phyloP scores from a whole-genome alignment of 2,329 filamentous ascomycete genomes.

The Colletotrichum plurivorum region DNA sequence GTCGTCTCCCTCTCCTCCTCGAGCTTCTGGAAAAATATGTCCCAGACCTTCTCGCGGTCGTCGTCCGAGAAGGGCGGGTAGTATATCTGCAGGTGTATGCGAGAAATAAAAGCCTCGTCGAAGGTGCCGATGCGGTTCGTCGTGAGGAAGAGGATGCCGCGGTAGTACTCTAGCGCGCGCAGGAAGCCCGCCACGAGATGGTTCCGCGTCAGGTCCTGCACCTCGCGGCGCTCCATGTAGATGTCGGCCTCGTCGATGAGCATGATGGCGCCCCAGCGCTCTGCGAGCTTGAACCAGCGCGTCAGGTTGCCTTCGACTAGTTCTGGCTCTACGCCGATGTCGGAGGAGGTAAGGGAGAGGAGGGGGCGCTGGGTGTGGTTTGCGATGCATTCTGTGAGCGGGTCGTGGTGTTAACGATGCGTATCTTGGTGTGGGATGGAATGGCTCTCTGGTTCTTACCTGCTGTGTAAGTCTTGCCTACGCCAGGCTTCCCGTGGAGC shows the following conservation, averaged over 20 bases:
- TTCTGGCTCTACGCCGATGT: constrained; percentile 38
- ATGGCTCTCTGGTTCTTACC: not conserved
- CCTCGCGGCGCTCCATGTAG: constrained; percentile 37
- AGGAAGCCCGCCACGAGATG: constrained; percentile 3
- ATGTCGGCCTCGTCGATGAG: constrained; percentile 48
- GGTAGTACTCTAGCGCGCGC: constrained; percentile 46
- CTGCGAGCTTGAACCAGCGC: constrained; percentile 40
- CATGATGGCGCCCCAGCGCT: constrained; percentile 46
- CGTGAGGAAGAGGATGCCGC: constrained; percentile 50
- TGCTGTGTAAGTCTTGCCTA: constrained; percentile 27
- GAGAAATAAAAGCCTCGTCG: constrained; percentile 50
- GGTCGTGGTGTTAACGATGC: too few relatives aligned
- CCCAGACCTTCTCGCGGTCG: constrained; percentile 46
- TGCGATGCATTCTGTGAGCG: not conserved
- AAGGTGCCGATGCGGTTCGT: constrained; percentile 48
- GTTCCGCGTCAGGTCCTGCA: constrained; percentile 37
- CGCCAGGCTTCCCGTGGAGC: constrained; percentile 19
- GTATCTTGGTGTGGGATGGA: too few relatives aligned
- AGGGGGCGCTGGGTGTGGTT: not conserved
- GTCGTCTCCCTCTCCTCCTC: constrained; percentile 42
- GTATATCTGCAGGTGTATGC: constrained; percentile 48
- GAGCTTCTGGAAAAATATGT: constrained; percentile 46
- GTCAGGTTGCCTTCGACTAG: constrained; percentile 39
- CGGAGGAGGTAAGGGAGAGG: constrained; percentile 39
- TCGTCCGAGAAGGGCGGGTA: constrained; percentile 47